phyloP scores from a whole-genome alignment of 2,329 filamentous ascomycete species.

The Annulohypoxylon truncatum region DNA sequence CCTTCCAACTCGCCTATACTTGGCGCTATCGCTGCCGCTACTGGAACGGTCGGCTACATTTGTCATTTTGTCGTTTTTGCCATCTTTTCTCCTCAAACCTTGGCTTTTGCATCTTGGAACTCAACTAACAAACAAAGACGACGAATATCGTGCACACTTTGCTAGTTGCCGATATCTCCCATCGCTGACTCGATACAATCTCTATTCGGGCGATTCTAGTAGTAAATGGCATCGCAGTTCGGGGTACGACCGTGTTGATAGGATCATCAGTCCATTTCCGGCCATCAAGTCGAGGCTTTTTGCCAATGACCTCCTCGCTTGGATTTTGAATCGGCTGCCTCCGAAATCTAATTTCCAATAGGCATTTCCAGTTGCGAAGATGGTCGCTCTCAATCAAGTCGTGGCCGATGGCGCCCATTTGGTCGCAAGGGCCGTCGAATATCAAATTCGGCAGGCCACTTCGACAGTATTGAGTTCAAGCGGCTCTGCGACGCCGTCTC shows the following conservation, averaged over 20 bases:
- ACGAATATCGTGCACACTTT: conserved; percentile 9
- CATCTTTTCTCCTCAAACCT: conserved; percentile 9
- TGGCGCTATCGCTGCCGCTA: conserved; percentile 16
- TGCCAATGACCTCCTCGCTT: conserved; percentile 36
- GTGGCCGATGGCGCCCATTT: conserved; percentile 53
- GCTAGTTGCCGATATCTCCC: background rate
- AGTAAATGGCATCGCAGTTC: conserved; percentile 40
- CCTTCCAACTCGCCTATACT: conserved; percentile 27
- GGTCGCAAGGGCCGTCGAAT: conserved; percentile 52
- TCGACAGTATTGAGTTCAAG: conserved; percentile 27
- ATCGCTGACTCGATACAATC: conserved; percentile 9
- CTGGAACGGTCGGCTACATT: conserved; percentile 24
- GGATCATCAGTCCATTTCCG: conserved; percentile 22
- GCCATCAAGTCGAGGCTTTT: conserved; percentile 31
- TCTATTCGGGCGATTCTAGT: conserved; percentile 7
- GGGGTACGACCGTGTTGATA: conserved; percentile 31
- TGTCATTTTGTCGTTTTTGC: conserved; percentile 18
- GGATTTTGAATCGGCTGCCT: conserved; percentile 33
- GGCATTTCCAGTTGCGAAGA: conserved; percentile 40
- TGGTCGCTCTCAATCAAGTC: conserved; percentile 54
- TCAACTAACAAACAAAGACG: conserved; percentile 14
- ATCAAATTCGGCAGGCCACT: conserved; percentile 36
- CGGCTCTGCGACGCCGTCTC: conserved; percentile 34
- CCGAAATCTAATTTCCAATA: conserved; percentile 4
- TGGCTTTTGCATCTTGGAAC: background rate